These are phyloP conservation scores for Teratosphaeria zuluensis DNA, from an alignment of 2,329 filamentous ascomycete genomes.

Conservation along the genomic window DNA sequence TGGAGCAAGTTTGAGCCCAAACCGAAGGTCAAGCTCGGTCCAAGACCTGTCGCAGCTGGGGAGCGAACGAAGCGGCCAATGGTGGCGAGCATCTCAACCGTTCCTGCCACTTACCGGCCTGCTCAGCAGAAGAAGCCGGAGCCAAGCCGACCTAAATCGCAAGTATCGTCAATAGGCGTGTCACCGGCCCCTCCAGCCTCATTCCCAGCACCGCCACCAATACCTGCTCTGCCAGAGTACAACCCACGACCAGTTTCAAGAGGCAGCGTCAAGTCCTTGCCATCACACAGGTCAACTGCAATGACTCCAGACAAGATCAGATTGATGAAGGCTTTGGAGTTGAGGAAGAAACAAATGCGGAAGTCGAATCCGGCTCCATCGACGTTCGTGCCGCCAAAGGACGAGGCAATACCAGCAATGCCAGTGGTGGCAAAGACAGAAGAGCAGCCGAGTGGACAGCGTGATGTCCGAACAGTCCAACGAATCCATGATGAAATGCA, in stretches of 20 bases:
- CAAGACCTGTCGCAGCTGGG: slow-evolving; percentile 56
- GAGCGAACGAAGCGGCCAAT: slow-evolving; percentile 43
- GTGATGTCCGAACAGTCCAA: slow-evolving; percentile 7
- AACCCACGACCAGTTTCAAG: slow-evolving; percentile 25
- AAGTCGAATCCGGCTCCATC: slow-evolving; percentile 16
- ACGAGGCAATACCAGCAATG: slow-evolving; percentile 10
- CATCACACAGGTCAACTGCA: slow-evolving; percentile 27
- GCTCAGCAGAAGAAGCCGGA: slow-evolving; percentile 20
- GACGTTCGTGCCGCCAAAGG: slow-evolving; percentile 1
- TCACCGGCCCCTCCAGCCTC: neutral
- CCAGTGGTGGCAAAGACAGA: slow-evolving; percentile 10
- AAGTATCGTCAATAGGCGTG: slow-evolving; percentile 1
- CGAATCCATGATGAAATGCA: slow-evolving; percentile 2
- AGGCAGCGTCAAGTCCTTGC: slow-evolving; percentile 34
- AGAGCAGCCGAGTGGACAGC: slow-evolving; percentile 7
- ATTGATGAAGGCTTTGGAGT: slow-evolving; percentile 86
- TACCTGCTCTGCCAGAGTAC: slow-evolving; percentile 25
- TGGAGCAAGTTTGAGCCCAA: slow-evolving; percentile 45
- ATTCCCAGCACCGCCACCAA: slow-evolving; percentile 22
- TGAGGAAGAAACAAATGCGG: slow-evolving; percentile 70
- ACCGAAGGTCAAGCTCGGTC: slow-evolving; percentile 81
- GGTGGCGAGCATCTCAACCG: slow-evolving; percentile 40
- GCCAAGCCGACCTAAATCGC: slow-evolving; percentile 18
- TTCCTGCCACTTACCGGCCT: slow-evolving; percentile 19
- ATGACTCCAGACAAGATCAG: slow-evolving; percentile 84